Evolutionary conservation across 768 basidiomycete species (phyloP).

Genomic region (Suillus lakei): DNA sequence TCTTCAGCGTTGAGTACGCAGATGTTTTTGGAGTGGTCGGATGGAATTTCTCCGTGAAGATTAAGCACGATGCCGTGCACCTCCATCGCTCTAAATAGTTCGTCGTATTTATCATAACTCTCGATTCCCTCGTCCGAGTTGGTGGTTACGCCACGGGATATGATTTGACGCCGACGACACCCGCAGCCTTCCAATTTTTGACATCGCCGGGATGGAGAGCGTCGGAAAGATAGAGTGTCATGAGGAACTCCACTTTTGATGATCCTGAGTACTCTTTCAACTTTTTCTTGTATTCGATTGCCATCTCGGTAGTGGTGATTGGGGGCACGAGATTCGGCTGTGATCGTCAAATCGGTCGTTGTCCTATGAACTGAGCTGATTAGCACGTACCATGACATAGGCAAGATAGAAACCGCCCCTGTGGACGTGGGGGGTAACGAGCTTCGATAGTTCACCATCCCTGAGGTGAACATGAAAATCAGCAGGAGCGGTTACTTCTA

Average conservation of each 20-base stretch:
- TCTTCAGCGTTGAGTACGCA: slow-evolving; percentile 95
- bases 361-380: slow-evolving; percentile 13
- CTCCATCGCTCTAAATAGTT: slow-evolving; percentile 93
- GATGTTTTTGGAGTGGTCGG: slow-evolving; percentile 76
- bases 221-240: slow-evolving; percentile 95
- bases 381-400: slow-evolving; percentile 87
- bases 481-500: slow-evolving; percentile 58
- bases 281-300: slow-evolving; percentile 76
- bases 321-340: slow-evolving; percentile 95
- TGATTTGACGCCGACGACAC: slow-evolving; percentile 90
- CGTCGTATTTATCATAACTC: slow-evolving; percentile 92
- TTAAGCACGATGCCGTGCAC: slow-evolving; percentile 93
- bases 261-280: slow-evolving; percentile 74
- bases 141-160: slow-evolving; percentile 97
- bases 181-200: slow-evolving; percentile 82
- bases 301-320: slow-evolving; percentile 79
- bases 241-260: slow-evolving; percentile 76
- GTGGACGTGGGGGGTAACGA: slow-evolving; percentile 90
- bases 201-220: slow-evolving; percentile 91
- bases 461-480: slow-evolving; percentile 98
- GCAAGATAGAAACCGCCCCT: slow-evolving; percentile 89
- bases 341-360: slow-evolving; percentile 17
- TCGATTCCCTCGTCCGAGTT: slow-evolving; percentile 97
- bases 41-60: slow-evolving; percentile 96
- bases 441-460: slow-evolving; percentile 77